Base-by-base conservation (phyloP, 306 rosid species). In the Trifolium repens region DNA sequence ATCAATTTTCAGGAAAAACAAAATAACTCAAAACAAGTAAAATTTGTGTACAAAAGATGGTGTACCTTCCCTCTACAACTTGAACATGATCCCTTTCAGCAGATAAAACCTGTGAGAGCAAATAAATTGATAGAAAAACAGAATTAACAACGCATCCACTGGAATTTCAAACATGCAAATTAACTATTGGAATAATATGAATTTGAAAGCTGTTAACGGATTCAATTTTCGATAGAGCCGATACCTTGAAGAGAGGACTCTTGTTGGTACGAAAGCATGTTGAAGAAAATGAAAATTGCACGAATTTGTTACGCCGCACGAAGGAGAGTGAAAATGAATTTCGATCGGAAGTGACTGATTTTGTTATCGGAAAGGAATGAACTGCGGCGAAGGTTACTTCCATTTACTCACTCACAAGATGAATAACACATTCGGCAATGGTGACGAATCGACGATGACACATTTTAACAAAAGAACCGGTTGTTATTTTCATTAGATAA, bases 21-120 rank as follows among this genome's bases (percentile, higher is more conserved):
- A 17, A 17, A 17, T 17, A 17, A 17, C 19, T 17, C 19, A 17
- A 17, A 55, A 46, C 11, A 67, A 43, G 8, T 16, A 8, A 67
- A 55, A 50, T 77, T 44, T 5, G 10, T 34, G 26, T 14, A 5
- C 4, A 11, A 72, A 76, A 69, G 50, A 67, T 5, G 39, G 3
- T 82, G 32, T 79, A 91, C 97, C 92, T 91, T 82, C 85, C 88
- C 79, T 83, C 94, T 26, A 94, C 85, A 49, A 84, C 86, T 9
- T 77, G 80, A 86, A 81, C 79, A 61, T 87, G 84, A 43, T 66
- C 85, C 81, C 78, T 87, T 79, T 80, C 85, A 26, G 77, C 72
- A 72, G 89, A 89, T 19, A 70, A 74, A 76, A 90, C 81, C 98
- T 88, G 74, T n/a, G n/a, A 83, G 61, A 44, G 59, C 34, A 9